Evolutionary conservation across 148 eudicot genomes (phyloP).

Genomic region (Amaranthus cruentus): DNA sequence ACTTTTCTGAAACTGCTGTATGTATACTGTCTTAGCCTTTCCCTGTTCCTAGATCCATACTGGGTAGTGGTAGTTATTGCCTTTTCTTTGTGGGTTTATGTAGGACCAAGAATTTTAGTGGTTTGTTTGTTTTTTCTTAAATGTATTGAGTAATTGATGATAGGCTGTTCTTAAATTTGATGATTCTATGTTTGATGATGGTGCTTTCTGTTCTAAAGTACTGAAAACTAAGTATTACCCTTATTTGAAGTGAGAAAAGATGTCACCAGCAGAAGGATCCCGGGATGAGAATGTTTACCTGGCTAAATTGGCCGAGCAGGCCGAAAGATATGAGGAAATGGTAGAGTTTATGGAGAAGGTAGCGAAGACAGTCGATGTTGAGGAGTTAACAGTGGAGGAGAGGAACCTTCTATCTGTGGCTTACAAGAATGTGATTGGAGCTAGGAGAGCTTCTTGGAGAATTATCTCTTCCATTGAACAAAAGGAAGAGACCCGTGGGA

Average conservation of each 20-base stretch:
- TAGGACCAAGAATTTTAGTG: neutral
- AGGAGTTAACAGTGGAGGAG: constrained; percentile 37
- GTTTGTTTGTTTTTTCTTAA: neutral
- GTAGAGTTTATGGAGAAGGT: constrained; percentile 43
- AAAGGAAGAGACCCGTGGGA: constrained; percentile 41
- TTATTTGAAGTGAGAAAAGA: constrained; percentile 16
- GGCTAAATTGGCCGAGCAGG: constrained; percentile 43
- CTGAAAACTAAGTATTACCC: neutral
- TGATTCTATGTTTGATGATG: neutral
- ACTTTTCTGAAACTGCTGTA: neutral
- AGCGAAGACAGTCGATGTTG: constrained; percentile 24
- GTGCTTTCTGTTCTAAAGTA: neutral
- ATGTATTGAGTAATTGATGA: neutral
- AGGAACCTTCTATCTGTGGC: constrained; percentile 44
- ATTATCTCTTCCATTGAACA: constrained; percentile 36
- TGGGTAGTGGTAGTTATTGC: neutral
- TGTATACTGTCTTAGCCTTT: neutral
- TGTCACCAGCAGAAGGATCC: constrained; percentile 29
- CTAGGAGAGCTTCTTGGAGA: constrained; percentile 39
- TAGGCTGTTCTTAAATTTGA: neutral
- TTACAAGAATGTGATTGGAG: constrained; percentile 38
- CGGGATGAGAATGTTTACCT: constrained; percentile 35
- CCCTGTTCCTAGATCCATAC: neutral
- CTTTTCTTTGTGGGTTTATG: neutral
- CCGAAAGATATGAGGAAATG: constrained; percentile 40